Evolutionary conservation across 106 monocot genomes (phyloP).

Genomic region (Platanthera guangdongensis): DNA sequence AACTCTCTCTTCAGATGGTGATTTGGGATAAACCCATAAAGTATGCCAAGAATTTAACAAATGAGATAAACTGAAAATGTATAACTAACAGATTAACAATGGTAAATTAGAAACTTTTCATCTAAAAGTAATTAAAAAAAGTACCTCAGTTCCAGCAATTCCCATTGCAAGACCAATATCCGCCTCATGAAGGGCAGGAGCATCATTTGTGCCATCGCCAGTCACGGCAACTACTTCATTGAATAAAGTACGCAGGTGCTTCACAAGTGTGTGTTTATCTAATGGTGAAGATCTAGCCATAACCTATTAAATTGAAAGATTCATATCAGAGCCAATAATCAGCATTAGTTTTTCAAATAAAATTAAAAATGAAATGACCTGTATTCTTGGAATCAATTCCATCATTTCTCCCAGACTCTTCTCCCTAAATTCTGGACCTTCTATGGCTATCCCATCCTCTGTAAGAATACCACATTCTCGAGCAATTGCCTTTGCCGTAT

Average conservation of each 20-base stretch:
- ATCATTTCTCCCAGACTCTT: slow-evolving; percentile 29
- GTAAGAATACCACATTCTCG: slow-evolving; percentile 42
- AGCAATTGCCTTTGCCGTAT: slow-evolving; percentile 42
- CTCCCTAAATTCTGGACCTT: slow-evolving; percentile 37
- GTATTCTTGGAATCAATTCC: slow-evolving; percentile 35
- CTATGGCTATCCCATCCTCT: slow-evolving; percentile 33
- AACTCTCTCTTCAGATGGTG: background rate
- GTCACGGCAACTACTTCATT: slow-evolving; percentile 62
- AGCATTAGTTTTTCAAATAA: background rate
- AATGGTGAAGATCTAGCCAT: slow-evolving; percentile 55
- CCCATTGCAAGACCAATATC: slow-evolving; percentile 61
- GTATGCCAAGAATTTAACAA: background rate
- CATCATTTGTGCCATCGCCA: slow-evolving; percentile 63
- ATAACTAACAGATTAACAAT: background rate
- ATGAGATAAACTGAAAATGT: background rate
- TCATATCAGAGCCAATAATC: background rate
- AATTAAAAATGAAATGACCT: slow-evolving; percentile 14
- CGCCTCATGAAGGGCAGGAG: slow-evolving; percentile 45
- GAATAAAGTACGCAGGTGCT: slow-evolving; percentile 27
- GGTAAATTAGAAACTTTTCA: background rate
- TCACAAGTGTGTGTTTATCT: slow-evolving; percentile 42
- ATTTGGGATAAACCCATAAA: too few relatives aligned
- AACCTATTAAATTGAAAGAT: slow-evolving; percentile 22
- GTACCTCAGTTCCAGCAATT: slow-evolving; percentile 60
- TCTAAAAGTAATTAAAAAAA: background rate